Conservation (phyloP, 192 early-diverging fungal genomes). For the Entophlyctis luteolus region DNA sequence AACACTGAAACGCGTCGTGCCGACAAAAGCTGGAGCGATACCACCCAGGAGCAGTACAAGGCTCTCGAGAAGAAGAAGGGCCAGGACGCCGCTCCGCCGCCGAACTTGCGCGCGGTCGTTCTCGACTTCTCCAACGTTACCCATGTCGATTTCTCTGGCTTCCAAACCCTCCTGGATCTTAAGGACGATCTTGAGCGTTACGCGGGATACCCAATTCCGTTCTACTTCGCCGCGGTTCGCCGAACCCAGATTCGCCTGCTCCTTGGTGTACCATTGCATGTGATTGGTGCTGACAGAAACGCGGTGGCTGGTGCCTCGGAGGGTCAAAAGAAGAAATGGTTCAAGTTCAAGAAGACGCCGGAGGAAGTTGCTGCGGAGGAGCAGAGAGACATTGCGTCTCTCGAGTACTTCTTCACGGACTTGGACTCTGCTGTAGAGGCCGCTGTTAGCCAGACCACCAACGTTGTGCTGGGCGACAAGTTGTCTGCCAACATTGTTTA, state of each 20-base stretch:
- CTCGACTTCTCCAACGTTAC: constrained; percentile 79
- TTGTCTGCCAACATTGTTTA: no score
- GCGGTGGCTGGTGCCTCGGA: not conserved
- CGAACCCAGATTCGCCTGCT: constrained; percentile 21
- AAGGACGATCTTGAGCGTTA: constrained; percentile 52
- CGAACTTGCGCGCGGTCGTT: constrained; percentile 55
- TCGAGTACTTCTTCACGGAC: not conserved
- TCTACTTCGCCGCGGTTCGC: constrained; percentile 53
- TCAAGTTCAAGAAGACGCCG: not conserved
- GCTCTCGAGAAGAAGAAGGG: not conserved
- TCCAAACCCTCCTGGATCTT: constrained; percentile 69
- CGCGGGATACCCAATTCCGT: constrained; percentile 40
- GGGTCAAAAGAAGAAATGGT: not conserved
- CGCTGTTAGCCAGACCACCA: not conserved
- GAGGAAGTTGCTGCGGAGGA: not conserved
- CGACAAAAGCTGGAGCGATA: constrained; percentile 36
- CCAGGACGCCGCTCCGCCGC: not conserved
- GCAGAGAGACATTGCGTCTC: not conserved
- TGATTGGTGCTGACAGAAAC: not conserved
- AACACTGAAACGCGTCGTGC: not conserved
- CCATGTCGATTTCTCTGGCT: constrained; percentile 73
- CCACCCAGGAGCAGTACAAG: constrained; percentile 28
- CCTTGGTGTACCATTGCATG: not conserved
- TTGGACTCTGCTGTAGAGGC: not conserved
- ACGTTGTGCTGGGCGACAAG: no score